Evolutionary conservation across 2,329 filamentous ascomycete genomes (phyloP), one percentile per base, ranked within the genome.

Genomic region (Sclerotinia subarctica): DNA sequence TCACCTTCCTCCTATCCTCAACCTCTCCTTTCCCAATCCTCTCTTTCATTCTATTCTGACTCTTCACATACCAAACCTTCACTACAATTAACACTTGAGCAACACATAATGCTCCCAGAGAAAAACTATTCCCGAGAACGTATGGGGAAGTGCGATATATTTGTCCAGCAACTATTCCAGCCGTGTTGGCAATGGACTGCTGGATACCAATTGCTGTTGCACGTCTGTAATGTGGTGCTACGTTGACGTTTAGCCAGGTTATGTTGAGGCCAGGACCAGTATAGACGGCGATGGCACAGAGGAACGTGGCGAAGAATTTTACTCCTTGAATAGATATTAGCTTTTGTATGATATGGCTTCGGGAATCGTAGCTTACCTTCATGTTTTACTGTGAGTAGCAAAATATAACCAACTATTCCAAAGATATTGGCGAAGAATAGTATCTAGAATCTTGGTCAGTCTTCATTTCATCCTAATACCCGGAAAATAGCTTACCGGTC

Each of bases 301-400:
- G 75, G 73, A 82, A 85, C 0, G 81, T 82, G 3, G 80, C 82
- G 67, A 85, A 82, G 75, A 82, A 85, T 66, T 81, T 79, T 58
- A 72, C 69, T 3, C 69, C 70, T 63, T 15, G 11, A 29, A 24
- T 10, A 38, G n/a, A 10, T 10, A 11, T 51, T 64, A 49, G 60
- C 21, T n/a, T 32, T 19, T 8, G 7, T 35, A 35, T 35, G 35
- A 7, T 24, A 24, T 26, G 6, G 5, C 17, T 26, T 19, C 10
- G 13, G 26, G 19, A 35, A 44, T 17, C 29, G 24, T 29, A 19
- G 46, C 11, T 3, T 58, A 70, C 68, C 67, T 57, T 85, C 77
- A 70, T 81, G 80, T 5, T 81, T 81, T 13, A 86, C 79, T 47
- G 78, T 76, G 2, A 85, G 73, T 5, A 85, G 79, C 42, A 85